Percentiles rank a stretch among this genome's conserved stretches.
Evolutionary conservation across 2,329 filamentous ascomycete genomes (phyloP).

Genomic region (Simplicillium aogashimaense): DNA sequence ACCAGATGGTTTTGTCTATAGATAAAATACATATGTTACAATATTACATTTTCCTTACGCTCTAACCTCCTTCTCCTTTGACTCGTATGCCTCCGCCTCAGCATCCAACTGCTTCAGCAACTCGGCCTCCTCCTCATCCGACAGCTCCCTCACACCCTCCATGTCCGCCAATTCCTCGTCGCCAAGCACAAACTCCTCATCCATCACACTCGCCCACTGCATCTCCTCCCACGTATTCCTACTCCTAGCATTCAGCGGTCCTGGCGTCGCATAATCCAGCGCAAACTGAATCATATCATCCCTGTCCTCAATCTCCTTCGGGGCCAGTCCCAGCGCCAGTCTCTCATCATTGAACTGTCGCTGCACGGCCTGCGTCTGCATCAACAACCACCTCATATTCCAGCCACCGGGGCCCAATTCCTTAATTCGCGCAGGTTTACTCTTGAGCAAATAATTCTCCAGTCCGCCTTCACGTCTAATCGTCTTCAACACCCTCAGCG

Average conservation of each 20-base stretch:
- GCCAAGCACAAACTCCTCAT: conserved; percentile 37
- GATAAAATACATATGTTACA: conserved; percentile 1
- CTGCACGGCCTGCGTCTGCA: conserved; percentile 63
- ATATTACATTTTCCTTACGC: no score
- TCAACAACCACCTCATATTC: conserved; percentile 79
- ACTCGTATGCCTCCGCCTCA: conserved; percentile 3
- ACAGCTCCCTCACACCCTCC: conserved; percentile 27
- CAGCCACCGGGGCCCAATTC: conserved; percentile 86
- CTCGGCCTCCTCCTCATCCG: conserved; percentile 24
- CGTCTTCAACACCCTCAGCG: conserved; percentile 57
- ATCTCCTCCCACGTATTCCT: conserved; percentile 27
- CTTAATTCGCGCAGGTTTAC: conserved; percentile 66
- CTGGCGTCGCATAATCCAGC: conserved; percentile 30
- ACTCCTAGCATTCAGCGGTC: conserved; percentile 24
- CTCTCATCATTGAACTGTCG: conserved; percentile 58
- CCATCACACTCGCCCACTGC: conserved; percentile 21
- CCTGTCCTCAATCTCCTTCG: conserved; percentile 22
- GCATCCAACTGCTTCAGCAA: conserved; percentile 17
- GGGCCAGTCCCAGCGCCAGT: conserved; percentile 49
- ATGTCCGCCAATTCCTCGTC: conserved; percentile 26
- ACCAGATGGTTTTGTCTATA: background rate
- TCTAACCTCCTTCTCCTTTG: conserved; percentile 1
- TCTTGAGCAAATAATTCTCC: conserved; percentile 82
- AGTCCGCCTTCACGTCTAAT: conserved; percentile 82
- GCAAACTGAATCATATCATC: conserved; percentile 29